Evolutionary conservation across 306 rosid genomes (phyloP), one percentile per base, ranked within the genome.

Genomic region (Potentilla sterilis): DNA sequence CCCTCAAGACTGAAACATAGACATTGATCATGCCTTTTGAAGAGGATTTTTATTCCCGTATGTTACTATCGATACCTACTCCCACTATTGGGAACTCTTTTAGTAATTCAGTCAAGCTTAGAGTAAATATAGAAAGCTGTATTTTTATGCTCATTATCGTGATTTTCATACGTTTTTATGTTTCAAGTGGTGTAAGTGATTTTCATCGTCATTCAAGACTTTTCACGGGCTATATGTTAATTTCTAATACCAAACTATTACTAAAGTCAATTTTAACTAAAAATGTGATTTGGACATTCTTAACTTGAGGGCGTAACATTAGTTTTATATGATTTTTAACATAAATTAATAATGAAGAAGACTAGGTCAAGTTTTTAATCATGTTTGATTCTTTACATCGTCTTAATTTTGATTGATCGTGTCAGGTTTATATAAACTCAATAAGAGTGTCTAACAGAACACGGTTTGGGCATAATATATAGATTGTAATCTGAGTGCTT

Each of bases 21-120:
- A 59, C 55, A 58, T 41, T 34, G 67, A 62, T 72, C 42, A 58
- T 43, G 55, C 32, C 21, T 41, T 69, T 32, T 9, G 5, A 2
- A 7, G 57, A 69, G 1, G 21, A 13, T 57, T 7, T 54, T 41
- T 22, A 3, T 21, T 22, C 7, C 11, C 6, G 44, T 24, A 6
- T 6, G 68, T 34, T 38, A 22, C 52, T 28, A 64, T 67, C 46
- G 34, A 77, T 63, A 83, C 86, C 93, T 85, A 86, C 73, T 49
- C 72, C 82, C 81, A 79, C 83, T 9, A 62, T 22, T 40, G 69
- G 13, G 2, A 63, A 63, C 43, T 37, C n/a, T 71, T 78, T 72
- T 63, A 24, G 42, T 75, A 51, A 40, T 32, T 58, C 75, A 9
- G 15, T 65, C 42, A 34, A 70, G 34, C 21, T 48, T 28, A 1